These are phyloP conservation scores for Phytophthora melonis DNA, from an alignment of 352 stramenopile species.

Conservation along the genomic window DNA sequence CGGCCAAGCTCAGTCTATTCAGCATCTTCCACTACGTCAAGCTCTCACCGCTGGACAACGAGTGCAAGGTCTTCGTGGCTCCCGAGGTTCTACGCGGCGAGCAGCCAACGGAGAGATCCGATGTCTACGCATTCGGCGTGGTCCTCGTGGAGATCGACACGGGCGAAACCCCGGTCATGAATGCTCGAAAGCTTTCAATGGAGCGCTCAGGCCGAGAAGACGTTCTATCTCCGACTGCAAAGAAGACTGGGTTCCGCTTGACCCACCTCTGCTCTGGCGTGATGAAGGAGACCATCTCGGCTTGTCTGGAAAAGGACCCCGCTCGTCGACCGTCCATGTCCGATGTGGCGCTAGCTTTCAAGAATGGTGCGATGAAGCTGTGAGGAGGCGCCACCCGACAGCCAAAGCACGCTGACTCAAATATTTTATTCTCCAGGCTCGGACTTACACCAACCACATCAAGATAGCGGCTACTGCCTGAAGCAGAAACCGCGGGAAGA, in stretches of 20 bases:
- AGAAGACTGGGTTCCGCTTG: conserved; percentile 64
- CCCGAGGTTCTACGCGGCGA: conserved; percentile 78
- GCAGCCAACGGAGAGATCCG: conserved; percentile 72
- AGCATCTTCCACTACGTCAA: conserved; percentile 85
- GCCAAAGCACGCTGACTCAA: background rate
- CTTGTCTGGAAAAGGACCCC: conserved; percentile 68
- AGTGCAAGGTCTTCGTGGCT: conserved; percentile 73
- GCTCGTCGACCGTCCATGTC: conserved; percentile 63
- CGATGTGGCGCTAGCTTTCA: conserved; percentile 67
- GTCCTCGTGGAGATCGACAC: conserved; percentile 83
- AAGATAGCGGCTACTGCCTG: conserved; percentile 22
- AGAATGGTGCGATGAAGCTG: conserved; percentile 65
- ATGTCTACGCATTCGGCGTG: conserved; percentile 84
- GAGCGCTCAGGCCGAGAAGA: conserved; percentile 41
- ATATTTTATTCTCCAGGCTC: conserved; percentile 31
- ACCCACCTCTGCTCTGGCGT: conserved; percentile 63
- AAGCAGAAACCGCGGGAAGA: conserved; percentile 1
- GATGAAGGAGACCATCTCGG: conserved; percentile 73
- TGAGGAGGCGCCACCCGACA: conserved; percentile 25
- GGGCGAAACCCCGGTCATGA: conserved; percentile 71
- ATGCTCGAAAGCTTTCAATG: conserved; percentile 56
- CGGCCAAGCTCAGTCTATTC: conserved; percentile 82
- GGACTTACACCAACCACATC: background rate
- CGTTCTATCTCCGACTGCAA: conserved; percentile 45
- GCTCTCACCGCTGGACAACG: conserved; percentile 69